Base-by-base conservation (phyloP, 176 grass and related monocot genomes). In the Dactylis glomerata region DNA sequence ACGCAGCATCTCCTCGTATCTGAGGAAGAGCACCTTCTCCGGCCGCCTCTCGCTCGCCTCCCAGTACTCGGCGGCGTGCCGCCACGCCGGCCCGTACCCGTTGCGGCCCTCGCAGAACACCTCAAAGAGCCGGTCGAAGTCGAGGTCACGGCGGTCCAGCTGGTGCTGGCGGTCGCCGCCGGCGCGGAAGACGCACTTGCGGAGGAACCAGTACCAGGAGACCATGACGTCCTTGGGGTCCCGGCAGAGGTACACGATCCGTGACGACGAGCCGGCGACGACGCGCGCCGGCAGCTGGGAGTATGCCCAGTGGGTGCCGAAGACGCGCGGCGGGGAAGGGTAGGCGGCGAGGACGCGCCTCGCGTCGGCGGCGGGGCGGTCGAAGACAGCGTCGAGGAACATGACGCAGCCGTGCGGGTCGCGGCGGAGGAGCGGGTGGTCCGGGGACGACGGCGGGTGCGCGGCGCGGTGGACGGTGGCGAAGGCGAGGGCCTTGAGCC, bases 401-500 rank as follows among this genome's bases (percentile, higher is more conserved):
- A 30, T 28, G 58, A 63, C 58, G 0, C 0, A 0, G 0, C 58
- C 26, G 27, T 63, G 58, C 56, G 58, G 26, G 26, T 0, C 7
- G 26, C 4, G 4, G 58, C 26, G 0, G 0, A 63, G 58, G 13
- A 63, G 58, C 5, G 58, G 58, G 13, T 63, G 58, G 58, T 30
- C 11, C 1, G 13, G 12, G 12, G 12, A 28, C 5, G 58, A 31
- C 0, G 58, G 58, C 27, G 12, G 58, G 4, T 59, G 56, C 11
- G 56, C n/a, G 23, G 23, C 56, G 56, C 57, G 57, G 57, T 61
- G 57, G 11, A 12, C 57, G 24, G 57, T 61, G 36, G 26, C 38
- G 76, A 85, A 89, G 22, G 82, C 37, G 5, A 89, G 67, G 2
- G 81, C 81, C 68, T 89, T 89, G 5, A 79, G 81, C 81, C 87